Percentiles rank a stretch among this genome's conserved stretches.
Evolutionary conservation across 768 basidiomycete species (phyloP).

Genomic region (Pluteus cervinus): DNA sequence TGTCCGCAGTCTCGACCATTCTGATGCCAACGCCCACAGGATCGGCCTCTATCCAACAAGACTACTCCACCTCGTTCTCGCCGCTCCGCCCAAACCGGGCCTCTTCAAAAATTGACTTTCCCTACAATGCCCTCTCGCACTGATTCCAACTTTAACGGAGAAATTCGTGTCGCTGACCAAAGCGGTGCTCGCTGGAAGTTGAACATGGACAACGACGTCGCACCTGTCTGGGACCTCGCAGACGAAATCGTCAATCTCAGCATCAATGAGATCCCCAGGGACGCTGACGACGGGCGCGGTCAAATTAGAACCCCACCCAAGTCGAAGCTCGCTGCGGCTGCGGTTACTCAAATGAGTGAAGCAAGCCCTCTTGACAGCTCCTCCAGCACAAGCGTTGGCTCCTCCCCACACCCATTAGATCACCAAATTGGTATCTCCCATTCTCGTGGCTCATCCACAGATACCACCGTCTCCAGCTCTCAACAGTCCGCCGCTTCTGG

Average conservation of each 20-base stretch:
- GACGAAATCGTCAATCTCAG: constrained; percentile 71
- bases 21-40: constrained; percentile 24
- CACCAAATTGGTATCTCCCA: constrained; percentile 64
- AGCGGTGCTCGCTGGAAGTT: no score
- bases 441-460: constrained; percentile 80
- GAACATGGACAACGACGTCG: no score
- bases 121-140: constrained; percentile 44
- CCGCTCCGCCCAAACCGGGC: constrained; percentile 24
- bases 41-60: constrained; percentile 42
- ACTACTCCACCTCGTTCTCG: constrained; percentile 26
- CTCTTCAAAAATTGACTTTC: constrained; percentile 31
- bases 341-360: constrained; percentile 54
- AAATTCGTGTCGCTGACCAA: no score
- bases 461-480: constrained; percentile 57
- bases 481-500: constrained; percentile 49
- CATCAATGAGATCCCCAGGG: constrained; percentile 48
- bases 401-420: constrained; percentile 65
- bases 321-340: constrained; percentile 45
- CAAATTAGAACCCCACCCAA: constrained; percentile 66
- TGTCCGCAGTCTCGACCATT: constrained; percentile 26
- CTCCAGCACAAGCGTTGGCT: constrained; percentile 65
- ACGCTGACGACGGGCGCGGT: constrained; percentile 44
- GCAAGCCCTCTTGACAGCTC: constrained; percentile 69
- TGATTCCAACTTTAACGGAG: no score
- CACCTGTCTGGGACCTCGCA: constrained; percentile 63